Conservation (phyloP, 495 filamentous ascomycete species). For the Neurospora discreta region DNA sequence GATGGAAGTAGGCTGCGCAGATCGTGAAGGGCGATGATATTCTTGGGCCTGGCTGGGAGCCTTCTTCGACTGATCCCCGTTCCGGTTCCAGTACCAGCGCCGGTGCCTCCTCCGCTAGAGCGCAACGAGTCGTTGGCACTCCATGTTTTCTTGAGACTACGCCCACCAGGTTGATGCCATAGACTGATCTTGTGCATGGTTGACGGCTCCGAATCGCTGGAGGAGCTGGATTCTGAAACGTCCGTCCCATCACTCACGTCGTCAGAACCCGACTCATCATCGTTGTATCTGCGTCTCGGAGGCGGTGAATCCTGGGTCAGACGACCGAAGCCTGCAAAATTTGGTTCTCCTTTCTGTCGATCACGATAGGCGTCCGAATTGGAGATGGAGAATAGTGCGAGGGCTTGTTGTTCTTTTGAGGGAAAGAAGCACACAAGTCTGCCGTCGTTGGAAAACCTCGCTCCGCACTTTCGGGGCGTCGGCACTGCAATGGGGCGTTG, state of each 20-base stretch:
- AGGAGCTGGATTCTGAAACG: conserved; percentile 52
- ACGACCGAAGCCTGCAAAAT: conserved; percentile 85
- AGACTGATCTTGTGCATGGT: conserved; percentile 40
- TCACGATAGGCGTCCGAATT: conserved; percentile 50
- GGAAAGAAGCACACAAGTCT: conserved; percentile 80
- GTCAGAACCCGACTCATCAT: conserved; percentile 41
- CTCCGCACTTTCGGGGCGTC: conserved; percentile 61
- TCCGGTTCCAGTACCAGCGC: conserved; percentile 41
- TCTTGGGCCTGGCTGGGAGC: conserved; percentile 32
- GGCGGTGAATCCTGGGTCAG: conserved; percentile 42
- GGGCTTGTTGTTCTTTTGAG: conserved; percentile 62
- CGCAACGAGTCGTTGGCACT: conserved; percentile 37
- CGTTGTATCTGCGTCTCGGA: conserved; percentile 37
- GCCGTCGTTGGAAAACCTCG: conserved; percentile 66
- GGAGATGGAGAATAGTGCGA: conserved; percentile 47
- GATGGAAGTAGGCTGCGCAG: conserved; percentile 58
- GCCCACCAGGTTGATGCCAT: conserved; percentile 32
- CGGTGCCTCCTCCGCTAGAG: conserved; percentile 40
- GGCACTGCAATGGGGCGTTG: conserved; percentile 70
- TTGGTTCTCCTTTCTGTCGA: conserved; percentile 50
- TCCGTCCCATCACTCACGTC: conserved; percentile 42
- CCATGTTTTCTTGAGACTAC: conserved; percentile 32
- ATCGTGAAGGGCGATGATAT: conserved; percentile 58
- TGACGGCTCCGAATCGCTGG: conserved; percentile 61
- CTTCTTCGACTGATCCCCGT: conserved; percentile 36